Base-by-base conservation (phyloP, 768 basidiomycete species). In the Cystobasidium tubakii region DNA sequence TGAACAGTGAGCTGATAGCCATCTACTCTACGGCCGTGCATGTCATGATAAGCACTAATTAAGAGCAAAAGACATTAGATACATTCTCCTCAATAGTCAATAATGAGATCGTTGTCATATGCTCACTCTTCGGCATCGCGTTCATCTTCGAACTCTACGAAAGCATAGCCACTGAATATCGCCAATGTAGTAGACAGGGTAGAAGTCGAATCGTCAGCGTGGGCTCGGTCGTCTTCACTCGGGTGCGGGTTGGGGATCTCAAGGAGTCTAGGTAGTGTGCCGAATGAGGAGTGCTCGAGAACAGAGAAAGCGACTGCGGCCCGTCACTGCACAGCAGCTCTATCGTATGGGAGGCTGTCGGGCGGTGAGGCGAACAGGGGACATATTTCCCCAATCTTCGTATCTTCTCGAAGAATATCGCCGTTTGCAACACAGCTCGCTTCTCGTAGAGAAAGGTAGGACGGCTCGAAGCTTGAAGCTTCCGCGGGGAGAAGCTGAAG, bases 1-100 rank as follows among this genome's bases (percentile, higher is more conserved):
- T 67, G 66, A 25, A 67, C 66, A 17, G 66, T 67, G 44, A 67
- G n/a, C 44, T 67, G 66, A 25, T 67, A 67, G 42, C 66, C 66
- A 29, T 67, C 66, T 2, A 67, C 66, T 67, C 50, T 25, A 29
- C 66, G 66, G 25, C 66, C 66, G 44, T 67, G 66, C 66, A 67
- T 67, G 66, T 67, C 66, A 25, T 67, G 50, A 43, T 67, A 67
- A 15, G 66, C 66, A 53, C 66, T 67, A 34, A 17, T 3, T 9
- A 25, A 42, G 34, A 62, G 4, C 3, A 7, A 4, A 55, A 39
- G 57, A n/a, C 29, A 29, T 33, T 13, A 62, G 25, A 23, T 2
- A 31, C 31, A 55, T 23, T 23, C 23, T 21, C 29, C n/a, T 31
- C 27, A n/a, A 9, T 31, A 7, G 6, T 31, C 27, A 63, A 12